Evolutionary conservation across 1,139 yeast species (phyloP), one percentile per base, ranked within the genome.

Genomic region (Kodamaea sp.): DNA sequence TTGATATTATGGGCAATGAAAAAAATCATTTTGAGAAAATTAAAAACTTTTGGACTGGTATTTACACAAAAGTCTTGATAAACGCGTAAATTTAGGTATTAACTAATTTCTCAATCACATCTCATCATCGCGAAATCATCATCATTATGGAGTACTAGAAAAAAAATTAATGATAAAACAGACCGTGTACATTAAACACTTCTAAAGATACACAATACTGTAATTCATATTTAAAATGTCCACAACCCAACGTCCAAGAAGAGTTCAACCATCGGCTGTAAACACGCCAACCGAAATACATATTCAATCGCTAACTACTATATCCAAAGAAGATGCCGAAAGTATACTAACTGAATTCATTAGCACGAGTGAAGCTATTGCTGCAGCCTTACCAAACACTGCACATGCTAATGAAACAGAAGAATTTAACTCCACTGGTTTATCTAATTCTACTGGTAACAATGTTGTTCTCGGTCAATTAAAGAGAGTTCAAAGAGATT

Each of bases 401-500:
- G 39, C 32, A 24, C 36, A 41, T 4, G 44, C 37, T 7, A 42
- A 39, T 6, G 38, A 45, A 24, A 36, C 28, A 24, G 42, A 41
- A 7, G 49, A 33, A 10, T 11, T 43, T 8, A 43, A 32, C 10
- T 35, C 41, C n/a, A 53, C 54, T 6, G 62, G 62, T 0, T 46
- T 57, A 41, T 55, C 61, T 23, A 50, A 47, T 24, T 37, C 42
- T n/a, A 42, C 52, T 2, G 58, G 54, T 1, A 58, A 51, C 52
- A 67, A 50, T 36, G 69, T 73, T 9, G 57, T 65, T 10, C 54
- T 77, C 47, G 75, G 82, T 43, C 92, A 83, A 65, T 67, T 84
- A 50, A 72, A 68, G 52, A 69, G 92, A 49, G 69, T 83, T 27
- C 87, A 81, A 55, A 72, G 90, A 61, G 85, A 81, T 52, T 73